These are phyloP conservation scores for Pseudocercospora macadamiae DNA, from an alignment of 2,329 filamentous ascomycete genomes.

Conservation along the genomic window DNA sequence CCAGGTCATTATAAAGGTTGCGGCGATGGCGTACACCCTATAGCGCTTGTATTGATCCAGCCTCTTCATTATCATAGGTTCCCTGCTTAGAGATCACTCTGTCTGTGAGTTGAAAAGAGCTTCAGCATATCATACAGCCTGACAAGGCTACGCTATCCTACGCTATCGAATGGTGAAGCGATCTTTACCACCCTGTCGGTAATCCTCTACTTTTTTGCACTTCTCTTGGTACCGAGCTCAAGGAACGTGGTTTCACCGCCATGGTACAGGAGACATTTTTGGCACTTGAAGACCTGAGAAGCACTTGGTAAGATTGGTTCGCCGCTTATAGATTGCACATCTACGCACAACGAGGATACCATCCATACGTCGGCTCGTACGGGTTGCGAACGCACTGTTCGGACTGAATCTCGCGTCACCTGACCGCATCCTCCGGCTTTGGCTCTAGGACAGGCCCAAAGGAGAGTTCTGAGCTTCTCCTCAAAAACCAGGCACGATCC, in stretches of 20 bases:
- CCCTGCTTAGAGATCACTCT: not conserved
- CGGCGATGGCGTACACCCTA: not conserved
- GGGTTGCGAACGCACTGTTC: not conserved
- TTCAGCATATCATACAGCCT: not conserved
- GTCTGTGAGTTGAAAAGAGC: not conserved
- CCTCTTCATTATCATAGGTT: not conserved
- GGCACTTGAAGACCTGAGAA: too few species aligned
- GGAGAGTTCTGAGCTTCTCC: constrained; percentile 4
- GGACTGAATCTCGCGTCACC: not conserved
- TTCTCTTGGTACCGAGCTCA: not conserved
- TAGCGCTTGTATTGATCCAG: not conserved
- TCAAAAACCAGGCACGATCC: not conserved
- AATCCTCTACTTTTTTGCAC: not conserved
- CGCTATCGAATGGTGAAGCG: too few species aligned
- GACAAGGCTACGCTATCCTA: not conserved
- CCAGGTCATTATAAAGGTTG: constrained; percentile 1
- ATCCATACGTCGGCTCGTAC: not conserved
- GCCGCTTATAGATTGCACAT: not conserved
- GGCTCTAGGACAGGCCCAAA: not conserved
- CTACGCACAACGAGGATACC: not conserved
- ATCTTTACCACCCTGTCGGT: not conserved
- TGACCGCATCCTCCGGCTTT: not conserved
- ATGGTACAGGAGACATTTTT: not conserved
- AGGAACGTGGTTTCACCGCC: not conserved
- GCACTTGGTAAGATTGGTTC: too few species aligned